Percentiles rank a stretch among this genome's conserved stretches.
These are phyloP conservation scores for Phytophthora citrophthora DNA, from an alignment of 352 stramenopile species.

Conservation along the genomic window DNA sequence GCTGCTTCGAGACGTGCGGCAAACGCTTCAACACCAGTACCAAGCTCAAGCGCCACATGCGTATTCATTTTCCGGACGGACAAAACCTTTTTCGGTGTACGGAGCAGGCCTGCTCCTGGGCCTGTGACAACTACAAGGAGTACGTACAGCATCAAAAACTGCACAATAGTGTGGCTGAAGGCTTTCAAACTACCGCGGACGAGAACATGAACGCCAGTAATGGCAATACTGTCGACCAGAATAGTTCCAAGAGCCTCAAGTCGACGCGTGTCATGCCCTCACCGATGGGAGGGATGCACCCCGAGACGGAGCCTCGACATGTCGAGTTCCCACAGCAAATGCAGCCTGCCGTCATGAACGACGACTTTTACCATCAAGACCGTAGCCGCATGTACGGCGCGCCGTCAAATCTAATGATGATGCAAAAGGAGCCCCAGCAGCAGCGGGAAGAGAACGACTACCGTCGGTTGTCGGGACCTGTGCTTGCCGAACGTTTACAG, in stretches of 20 bases:
- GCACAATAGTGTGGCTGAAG: slow-evolving; percentile 55
- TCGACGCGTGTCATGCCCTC: slow-evolving; percentile 9
- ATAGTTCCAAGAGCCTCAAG: slow-evolving; percentile 17
- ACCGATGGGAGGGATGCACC: slow-evolving; percentile 16
- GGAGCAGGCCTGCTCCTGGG: slow-evolving; percentile 58
- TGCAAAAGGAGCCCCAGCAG: slow-evolving; percentile 32
- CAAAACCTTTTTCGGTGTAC: slow-evolving; percentile 80
- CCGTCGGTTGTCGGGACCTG: slow-evolving; percentile 7
- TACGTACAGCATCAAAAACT: slow-evolving; percentile 78
- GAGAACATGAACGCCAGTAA: slow-evolving; percentile 31
- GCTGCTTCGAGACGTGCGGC: slow-evolving; percentile 74
- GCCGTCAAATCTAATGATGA: slow-evolving; percentile 26
- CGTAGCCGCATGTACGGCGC: slow-evolving; percentile 33
- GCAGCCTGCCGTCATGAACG: slow-evolving; percentile 9
- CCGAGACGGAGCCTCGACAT: slow-evolving; percentile 6
- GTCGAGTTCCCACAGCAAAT: slow-evolving; percentile 21
- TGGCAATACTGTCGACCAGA: slow-evolving; percentile 2
- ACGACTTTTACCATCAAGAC: slow-evolving; percentile 46
- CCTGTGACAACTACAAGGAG: slow-evolving; percentile 88
- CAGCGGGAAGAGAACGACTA: slow-evolving; percentile 43
- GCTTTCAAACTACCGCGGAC: slow-evolving; percentile 24
- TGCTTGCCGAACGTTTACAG: slow-evolving; percentile 24
- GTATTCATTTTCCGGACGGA: slow-evolving; percentile 84
- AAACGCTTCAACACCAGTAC: slow-evolving; percentile 91
- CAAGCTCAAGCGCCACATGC: slow-evolving; percentile 90